phyloP scores from a whole-genome alignment of 2,329 filamentous ascomycete genomes.

The Tetracladium maxilliforme region DNA sequence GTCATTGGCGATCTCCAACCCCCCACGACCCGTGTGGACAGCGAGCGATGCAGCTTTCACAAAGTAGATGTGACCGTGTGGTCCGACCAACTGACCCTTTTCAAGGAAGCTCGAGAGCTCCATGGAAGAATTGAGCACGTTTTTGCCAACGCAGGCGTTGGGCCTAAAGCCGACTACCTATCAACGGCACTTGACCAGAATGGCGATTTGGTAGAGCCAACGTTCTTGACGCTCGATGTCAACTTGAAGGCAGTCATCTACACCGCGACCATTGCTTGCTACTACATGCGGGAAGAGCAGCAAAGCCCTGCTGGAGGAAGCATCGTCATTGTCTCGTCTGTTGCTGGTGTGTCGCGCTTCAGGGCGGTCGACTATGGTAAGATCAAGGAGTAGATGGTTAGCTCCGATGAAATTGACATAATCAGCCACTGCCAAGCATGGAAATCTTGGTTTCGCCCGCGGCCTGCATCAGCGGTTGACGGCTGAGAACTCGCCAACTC shows the following conservation, averaged over 20 bases:
- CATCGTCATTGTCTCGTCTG: conserved; percentile 36
- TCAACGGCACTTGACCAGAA: conserved; percentile 28
- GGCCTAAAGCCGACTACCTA: conserved; percentile 28
- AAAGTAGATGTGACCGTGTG: conserved; percentile 36
- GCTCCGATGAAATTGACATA: conserved; percentile 2
- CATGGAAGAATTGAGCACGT: conserved; percentile 9
- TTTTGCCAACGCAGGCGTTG: conserved; percentile 36
- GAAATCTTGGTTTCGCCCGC: conserved; percentile 35
- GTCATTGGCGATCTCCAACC: conserved; percentile 36
- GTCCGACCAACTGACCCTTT: conserved; percentile 32
- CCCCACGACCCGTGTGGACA: conserved; percentile 13
- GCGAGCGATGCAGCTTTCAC: too few relatives aligned
- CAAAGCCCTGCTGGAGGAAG: conserved; percentile 30
- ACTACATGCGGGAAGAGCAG: conserved; percentile 37
- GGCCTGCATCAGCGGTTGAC: conserved; percentile 23
- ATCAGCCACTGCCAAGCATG: conserved; percentile 35
- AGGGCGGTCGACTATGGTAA: conserved; percentile 33
- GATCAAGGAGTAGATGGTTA: conserved; percentile 5
- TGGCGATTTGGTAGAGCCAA: conserved; percentile 31
- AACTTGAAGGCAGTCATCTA: conserved; percentile 33
- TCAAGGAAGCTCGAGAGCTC: conserved; percentile 27
- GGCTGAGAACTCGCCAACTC: conserved; percentile 25
- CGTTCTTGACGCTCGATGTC: conserved; percentile 26
- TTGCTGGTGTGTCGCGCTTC: conserved; percentile 32
- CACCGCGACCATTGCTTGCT: conserved; percentile 29